Evolutionary conservation across 1,139 yeast species (phyloP), one percentile per base, ranked within the genome.

Genomic region (Zygosaccharomyces pseudobailii): DNA sequence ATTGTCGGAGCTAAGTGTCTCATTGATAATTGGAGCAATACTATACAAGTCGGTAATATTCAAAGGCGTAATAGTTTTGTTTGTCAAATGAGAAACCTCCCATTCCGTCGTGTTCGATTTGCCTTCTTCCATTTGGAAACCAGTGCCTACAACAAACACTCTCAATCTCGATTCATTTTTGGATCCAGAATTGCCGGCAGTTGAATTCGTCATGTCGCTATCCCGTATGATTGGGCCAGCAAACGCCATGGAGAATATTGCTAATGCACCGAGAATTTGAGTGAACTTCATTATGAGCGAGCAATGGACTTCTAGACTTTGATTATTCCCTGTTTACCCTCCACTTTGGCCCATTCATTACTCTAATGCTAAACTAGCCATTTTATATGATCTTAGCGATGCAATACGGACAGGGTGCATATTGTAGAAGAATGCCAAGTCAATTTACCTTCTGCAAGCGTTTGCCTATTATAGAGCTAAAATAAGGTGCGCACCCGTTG

Each of bases 91-190:
- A 9, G 57, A 54, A 40, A 47, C 50, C 41, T 53, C 54, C 27
- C 27, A 24, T 24, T 24, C 27, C 37, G 59, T 48, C 23, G 42
- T 40, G 54, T 55, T 52, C 5, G 49, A 35, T 8, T 38, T n/a
- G 27, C 27, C 27, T 6, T 24, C 27, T 24, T 24, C 27, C 39
- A 57, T 39, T 35, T 58, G 50, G 36, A 57, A 51, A 24, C 27
- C 9, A 36, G 64, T 64, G 40, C 63, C 64, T 13, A 63, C 55
- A 43, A 58, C 49, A 46, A 57, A 47, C 25, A 57, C 52, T 47
- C 58, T 57, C 45, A 59, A 24, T 24, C 27, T 42, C 13, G 44
- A 37, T 13, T 39, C 47, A 6, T 22, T 24, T 13, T 13, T 13
- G 17, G 17, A 13, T 13, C 17, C 17, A 13, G 17, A 13, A 13